Base-by-base conservation (phyloP, 768 basidiomycete genomes). In the Trametes elegans region DNA sequence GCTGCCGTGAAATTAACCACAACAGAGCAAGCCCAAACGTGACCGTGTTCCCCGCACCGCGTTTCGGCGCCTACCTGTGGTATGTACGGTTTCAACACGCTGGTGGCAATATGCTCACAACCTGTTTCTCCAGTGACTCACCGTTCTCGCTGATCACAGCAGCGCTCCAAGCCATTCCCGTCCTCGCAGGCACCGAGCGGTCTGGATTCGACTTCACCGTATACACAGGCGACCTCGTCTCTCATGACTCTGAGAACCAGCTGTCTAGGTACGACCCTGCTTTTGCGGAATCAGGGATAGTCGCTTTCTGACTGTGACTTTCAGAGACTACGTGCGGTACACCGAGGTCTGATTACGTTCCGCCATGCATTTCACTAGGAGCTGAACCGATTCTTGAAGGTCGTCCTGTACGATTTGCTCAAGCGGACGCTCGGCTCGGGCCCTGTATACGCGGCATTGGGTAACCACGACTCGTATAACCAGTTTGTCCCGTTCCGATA, bases 391-490 rank as follows among this genome's bases (percentile, higher is more conserved):
- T 29, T n/a, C 28, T n/a, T 34, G 54, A 57, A 88, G 85, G 77
- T 83, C 1, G 70, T 86, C 1, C 53, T 89, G 19, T 90, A 80
- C 63, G 85, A 84, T 58, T 74, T 90, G 31, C 79, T 88, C 70
- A 85, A 79, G 67, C 73, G 73, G 14, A 74, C 75, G 61, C 74
- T 90, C 27, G 82, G 81, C 14, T 74, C 78, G 13, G 85, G 86
- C 0, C 87, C 88, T n/a, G 79, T 90, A 3, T 91, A 90, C 59
- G 82, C 85, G 26, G 80, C 84, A 0, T 71, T 90, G 8, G 88
- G 88, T 8, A 91, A 91, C 65, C 88, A 91, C 62, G 88, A 91
- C 65, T 83, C 76, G 36, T 87, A 84, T 66, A 83, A 84, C 60
- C 77, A 82, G 83, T 86, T 57, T n/a, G n/a, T n/a, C n/a, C n/a